Evolutionary conservation across 225 moss, liverwort and hornwort genomes (phyloP), one percentile per base, ranked within the genome.

Genomic region (Pseudoscleropodium purum): DNA sequence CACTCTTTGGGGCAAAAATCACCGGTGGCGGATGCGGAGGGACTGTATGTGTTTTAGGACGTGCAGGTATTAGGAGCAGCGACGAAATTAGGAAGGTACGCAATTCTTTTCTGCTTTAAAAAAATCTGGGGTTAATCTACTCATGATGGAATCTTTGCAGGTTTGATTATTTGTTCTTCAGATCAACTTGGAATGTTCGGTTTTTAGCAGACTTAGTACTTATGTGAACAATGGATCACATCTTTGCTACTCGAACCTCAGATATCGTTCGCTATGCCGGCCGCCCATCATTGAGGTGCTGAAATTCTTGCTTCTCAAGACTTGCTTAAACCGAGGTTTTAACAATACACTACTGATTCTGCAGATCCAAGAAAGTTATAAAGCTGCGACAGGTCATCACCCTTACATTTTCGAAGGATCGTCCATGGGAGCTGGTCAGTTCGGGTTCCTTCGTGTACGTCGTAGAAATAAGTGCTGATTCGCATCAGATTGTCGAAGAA

Each of bases 1-100:
- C 95, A 77, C 88, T 98, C 45, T 96, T 95, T 92, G 98, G 98
- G 13, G 97, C 97, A n/a, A 97, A 98, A 92, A 98, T 98, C 57
- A 96, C 98, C 43, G 98, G 98, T 75, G 98, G 96, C 29, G 98
- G 98, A 54, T 96, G 91, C 78, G 98, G 98, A 84, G 98, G 98
- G 54, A 97, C 97, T 47, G 96, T 96, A 4, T 97, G 96, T 85
- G 90, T 97, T 47, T 56, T 98, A 20, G 97, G 97, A 79, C 96
- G 97, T 64, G 92, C 92, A 51, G 94, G 95, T 67, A 30, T 83
- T 45, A 88, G 91, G 81, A 95, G 95, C 84, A 86, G 91, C 56
- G 90, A 94, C 49, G 89, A 97, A 87, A 92, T 98, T 29, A 60
- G 76, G 24, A 91, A 95, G 92, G 97, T 97, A 88, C 26, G 13